Evolutionary conservation across 371 early-diverging fungal species (phyloP), one percentile per base, ranked within the genome.

Genomic region (Saksenaea oblongispora): DNA sequence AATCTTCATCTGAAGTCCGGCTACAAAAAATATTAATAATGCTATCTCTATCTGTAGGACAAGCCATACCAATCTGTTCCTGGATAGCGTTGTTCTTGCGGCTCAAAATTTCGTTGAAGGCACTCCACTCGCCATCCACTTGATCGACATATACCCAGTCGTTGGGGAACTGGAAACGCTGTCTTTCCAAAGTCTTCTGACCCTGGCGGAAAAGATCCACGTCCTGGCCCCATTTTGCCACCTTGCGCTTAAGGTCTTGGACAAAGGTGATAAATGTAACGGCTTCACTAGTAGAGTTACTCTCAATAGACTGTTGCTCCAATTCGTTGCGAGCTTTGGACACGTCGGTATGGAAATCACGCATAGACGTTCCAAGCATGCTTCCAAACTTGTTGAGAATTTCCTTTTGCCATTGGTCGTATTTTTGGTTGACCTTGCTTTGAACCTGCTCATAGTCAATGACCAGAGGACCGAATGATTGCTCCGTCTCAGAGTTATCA

Each of bases 361-460:
- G 88, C 93, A 96, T 97, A n/a, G 89, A 82, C 9, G 81, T 78
- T 17, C 91, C 92, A 41, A 98, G 79, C 78, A 88, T 91, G 62
- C 75, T 73, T 10, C 97, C 97, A 74, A 97, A 99, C 64, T 90
- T 90, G 77, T 90, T 91, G 56, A 97, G 82, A 41, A 98, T 90
- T 66, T 99, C 99, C 53, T 90, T 87, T 74, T 99, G 99, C 98
- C 98, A 98, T 64, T 86, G 88, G 67, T 98, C 98, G 75, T 99
- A 98, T 74, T 97, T 96, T 56, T 93, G 90, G 63, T 96, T 98
- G 62, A 99, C 98, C 71, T 98, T 99, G 69, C 91, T 87, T 73
- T 98, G 99, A 10, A 98, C 98, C 70, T 97, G 96, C 67, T 93
- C 97, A 74, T 96, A 99, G 69, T 98, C 95, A 44, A 99, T 82